Evolutionary conservation across 1,284 basidiomycete species (phyloP).

Genomic region (Cryptococcus sp.): DNA sequence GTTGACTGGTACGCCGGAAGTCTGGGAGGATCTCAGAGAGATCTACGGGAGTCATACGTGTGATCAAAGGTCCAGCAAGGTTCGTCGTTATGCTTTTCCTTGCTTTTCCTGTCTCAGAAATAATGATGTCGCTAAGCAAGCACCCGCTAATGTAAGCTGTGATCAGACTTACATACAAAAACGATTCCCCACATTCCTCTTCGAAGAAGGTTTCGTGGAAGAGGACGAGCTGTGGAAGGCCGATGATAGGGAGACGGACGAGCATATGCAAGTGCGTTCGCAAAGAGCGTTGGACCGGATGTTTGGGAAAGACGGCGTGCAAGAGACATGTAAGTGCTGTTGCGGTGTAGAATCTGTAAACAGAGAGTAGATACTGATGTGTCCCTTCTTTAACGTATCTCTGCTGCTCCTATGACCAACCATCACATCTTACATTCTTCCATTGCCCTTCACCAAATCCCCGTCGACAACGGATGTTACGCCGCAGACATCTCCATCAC

Average conservation of each 20-base stretch:
- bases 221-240: slow-evolving; percentile 69
- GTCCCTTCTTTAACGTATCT: not conserved
- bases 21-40: slow-evolving; percentile 51
- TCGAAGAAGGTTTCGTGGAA: slow-evolving; percentile 71
- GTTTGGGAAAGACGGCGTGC: slow-evolving; percentile 57
- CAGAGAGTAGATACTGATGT: not conserved
- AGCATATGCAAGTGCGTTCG: slow-evolving; percentile 61
- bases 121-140: not conserved
- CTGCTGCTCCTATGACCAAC: not conserved
- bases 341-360: not conserved
- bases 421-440: no score
- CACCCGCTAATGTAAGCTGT: slow-evolving; percentile 1
- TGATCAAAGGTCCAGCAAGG: slow-evolving; percentile 54
- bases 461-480: no score
- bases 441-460: no score
- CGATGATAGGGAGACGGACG: slow-evolving; percentile 65
- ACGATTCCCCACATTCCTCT: slow-evolving; percentile 63
- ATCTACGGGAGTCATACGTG: slow-evolving; percentile 52
- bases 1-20: slow-evolving; percentile 37
- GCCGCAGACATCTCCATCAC: slow-evolving; percentile 54
- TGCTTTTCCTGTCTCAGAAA: not conserved
- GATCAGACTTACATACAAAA: slow-evolving; percentile 58
- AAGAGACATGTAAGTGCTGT: slow-evolving; percentile 58
- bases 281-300: slow-evolving; percentile 65
- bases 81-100: slow-evolving; percentile 33